Conservation (phyloP, 2,329 filamentous ascomycete species). For the Pseudogymnoascus sp. region DNA sequence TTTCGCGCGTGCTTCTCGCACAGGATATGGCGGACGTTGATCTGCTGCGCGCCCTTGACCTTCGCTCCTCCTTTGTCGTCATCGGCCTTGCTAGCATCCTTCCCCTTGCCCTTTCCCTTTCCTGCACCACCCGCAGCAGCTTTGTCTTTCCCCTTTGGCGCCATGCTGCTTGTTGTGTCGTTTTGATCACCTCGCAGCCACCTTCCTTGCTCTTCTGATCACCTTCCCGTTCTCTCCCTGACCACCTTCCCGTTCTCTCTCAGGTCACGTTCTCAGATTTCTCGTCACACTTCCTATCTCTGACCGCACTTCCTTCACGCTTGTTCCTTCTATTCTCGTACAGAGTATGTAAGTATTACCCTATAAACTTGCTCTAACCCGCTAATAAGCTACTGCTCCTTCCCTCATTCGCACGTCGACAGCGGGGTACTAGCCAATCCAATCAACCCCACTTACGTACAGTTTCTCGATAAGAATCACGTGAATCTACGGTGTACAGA, state of each 20-base stretch:
- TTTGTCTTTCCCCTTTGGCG: constrained; percentile 25
- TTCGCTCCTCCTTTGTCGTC: constrained; percentile 33
- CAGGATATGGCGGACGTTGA: constrained; percentile 67
- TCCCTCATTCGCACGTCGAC: neutral
- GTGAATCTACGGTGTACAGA: neutral
- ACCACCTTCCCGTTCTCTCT: neutral
- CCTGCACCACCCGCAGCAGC: constrained; percentile 14
- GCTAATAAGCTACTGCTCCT: neutral
- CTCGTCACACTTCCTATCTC: neutral
- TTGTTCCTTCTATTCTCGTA: neutral
- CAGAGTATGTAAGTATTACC: neutral
- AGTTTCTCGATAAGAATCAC: neutral
- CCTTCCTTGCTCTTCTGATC: neutral
- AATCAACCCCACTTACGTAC: constrained; percentile 2
- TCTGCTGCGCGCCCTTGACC: constrained; percentile 56
- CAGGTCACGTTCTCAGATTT: neutral
- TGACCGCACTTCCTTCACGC: neutral
- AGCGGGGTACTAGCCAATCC: neutral
- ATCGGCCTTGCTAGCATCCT: constrained; percentile 35
- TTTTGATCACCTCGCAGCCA: neutral
- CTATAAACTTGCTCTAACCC: neutral
- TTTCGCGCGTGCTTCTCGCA: constrained; percentile 74
- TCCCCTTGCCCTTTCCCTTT: constrained; percentile 20
- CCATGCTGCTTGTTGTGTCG: constrained; percentile 16
- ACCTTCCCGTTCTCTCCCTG: neutral